Conservation (phyloP, 2,329 filamentous ascomycete genomes). For the Penicillium sp. region DNA sequence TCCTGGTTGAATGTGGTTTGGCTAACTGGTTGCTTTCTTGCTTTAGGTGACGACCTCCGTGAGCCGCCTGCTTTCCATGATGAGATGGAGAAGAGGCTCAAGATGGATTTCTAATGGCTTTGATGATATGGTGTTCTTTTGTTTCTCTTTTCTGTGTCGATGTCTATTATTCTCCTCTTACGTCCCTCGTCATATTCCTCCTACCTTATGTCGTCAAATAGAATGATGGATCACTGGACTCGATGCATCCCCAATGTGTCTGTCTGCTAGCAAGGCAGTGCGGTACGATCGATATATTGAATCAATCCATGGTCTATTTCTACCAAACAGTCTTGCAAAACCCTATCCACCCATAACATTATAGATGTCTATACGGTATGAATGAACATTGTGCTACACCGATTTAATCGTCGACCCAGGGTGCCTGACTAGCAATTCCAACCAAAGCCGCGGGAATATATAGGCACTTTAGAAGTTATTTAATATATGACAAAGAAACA, state of each 20-base stretch:
- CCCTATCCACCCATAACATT: neutral
- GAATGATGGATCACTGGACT: slow-evolving; percentile 16
- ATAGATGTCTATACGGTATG: neutral
- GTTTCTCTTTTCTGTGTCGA: slow-evolving; percentile 12
- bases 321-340: neutral
- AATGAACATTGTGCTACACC: neutral
- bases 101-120: slow-evolving; percentile 58
- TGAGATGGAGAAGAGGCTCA: slow-evolving; percentile 90
- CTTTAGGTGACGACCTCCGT: slow-evolving; percentile 65
- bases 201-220: slow-evolving; percentile 12
- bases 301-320: slow-evolving; percentile 11
- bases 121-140: slow-evolving; percentile 17
- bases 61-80: slow-evolving; percentile 73
- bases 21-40: slow-evolving; percentile 6
- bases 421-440: neutral
- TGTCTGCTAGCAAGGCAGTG: neutral
- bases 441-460: neutral
- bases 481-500: slow-evolving; percentile 6
- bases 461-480: neutral
- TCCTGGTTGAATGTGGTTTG: slow-evolving; percentile 2
- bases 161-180: slow-evolving; percentile 13
- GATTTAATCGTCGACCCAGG: neutral
- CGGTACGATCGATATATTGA: neutral
- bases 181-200: slow-evolving; percentile 8
- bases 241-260: neutral